These are phyloP conservation scores for Elaeagnus macrophylla DNA, from an alignment of 306 rosid species.

Conservation along the genomic window DNA sequence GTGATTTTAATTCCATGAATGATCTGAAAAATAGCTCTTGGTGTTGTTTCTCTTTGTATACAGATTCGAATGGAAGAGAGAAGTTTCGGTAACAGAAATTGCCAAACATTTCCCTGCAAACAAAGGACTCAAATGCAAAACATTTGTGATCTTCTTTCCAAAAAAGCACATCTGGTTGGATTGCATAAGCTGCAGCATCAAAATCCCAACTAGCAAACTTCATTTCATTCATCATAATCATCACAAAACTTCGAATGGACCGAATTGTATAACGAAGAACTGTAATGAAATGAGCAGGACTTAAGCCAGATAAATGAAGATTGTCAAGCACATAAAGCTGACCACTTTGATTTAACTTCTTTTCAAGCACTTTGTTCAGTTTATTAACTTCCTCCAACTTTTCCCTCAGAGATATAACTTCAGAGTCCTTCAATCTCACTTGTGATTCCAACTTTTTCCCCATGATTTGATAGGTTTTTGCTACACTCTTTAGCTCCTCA, in stretches of 20 bases:
- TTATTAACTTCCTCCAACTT: constrained; percentile 51
- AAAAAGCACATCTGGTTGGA: constrained; percentile 39
- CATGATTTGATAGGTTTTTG: constrained; percentile 47
- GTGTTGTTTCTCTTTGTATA: constrained; percentile 21
- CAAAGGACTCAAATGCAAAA: constrained; percentile 62
- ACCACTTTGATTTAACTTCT: constrained; percentile 63
- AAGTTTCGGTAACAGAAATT: constrained; percentile 56
- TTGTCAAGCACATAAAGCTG: constrained; percentile 34
- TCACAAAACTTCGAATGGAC: constrained; percentile 51
- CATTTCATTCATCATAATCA: constrained; percentile 56
- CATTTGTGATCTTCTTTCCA: constrained; percentile 67
- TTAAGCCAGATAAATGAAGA: constrained; percentile 48
- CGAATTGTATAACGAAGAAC: constrained; percentile 50
- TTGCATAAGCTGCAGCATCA: constrained; percentile 50
- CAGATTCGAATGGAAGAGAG: constrained; percentile 32
- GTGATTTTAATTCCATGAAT: constrained; percentile 57
- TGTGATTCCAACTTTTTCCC: constrained; percentile 71
- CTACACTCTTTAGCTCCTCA: constrained; percentile 63
- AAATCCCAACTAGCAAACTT: constrained; percentile 53
- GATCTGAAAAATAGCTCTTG: constrained; percentile 40
- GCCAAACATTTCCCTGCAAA: constrained; percentile 76
- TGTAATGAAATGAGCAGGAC: constrained; percentile 42
- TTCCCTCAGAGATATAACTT: constrained; percentile 56
- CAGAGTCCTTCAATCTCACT: constrained; percentile 66
- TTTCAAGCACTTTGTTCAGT: constrained; percentile 50